phyloP scores from a whole-genome alignment of 106 monocot genomes.

The Posidonia australis region DNA sequence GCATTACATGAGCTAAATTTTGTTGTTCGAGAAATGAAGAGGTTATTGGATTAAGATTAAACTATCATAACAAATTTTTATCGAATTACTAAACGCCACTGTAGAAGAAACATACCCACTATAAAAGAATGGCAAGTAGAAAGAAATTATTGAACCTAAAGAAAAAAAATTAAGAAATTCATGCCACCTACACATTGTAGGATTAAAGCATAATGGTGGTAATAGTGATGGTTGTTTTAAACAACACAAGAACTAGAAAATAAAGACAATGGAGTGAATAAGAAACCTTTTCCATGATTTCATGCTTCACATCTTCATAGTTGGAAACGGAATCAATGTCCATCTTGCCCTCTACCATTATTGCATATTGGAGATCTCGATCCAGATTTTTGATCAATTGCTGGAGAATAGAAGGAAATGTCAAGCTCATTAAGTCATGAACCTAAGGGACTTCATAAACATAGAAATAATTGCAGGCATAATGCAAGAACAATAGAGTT shows the following conservation, averaged over 20 bases:
- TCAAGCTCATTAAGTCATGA: neutral
- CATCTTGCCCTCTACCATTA: conserved; percentile 85
- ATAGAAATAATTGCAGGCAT: neutral
- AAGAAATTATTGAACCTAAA: neutral
- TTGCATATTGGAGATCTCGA: conserved; percentile 94
- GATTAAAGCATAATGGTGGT: neutral
- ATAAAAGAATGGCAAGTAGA: no score
- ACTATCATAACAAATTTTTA: neutral
- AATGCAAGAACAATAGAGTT: neutral
- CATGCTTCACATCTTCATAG: conserved; percentile 92
- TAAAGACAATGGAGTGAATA: neutral
- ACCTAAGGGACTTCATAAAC: neutral
- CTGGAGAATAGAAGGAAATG: conserved; percentile 26
- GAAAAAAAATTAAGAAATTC: neutral
- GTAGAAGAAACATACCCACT: no score
- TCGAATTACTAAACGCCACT: neutral
- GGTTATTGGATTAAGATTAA: neutral
- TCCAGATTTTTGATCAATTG: conserved; percentile 86
- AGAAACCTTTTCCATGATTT: conserved; percentile 72
- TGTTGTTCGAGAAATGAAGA: neutral
- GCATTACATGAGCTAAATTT: no score
- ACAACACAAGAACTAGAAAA: neutral
- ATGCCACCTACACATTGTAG: neutral
- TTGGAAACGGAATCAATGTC: conserved; percentile 64
- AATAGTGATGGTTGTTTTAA: neutral